These are phyloP conservation scores for Lithohypha guttulata DNA, from an alignment of 2,329 filamentous ascomycete species.

Conservation along the genomic window DNA sequence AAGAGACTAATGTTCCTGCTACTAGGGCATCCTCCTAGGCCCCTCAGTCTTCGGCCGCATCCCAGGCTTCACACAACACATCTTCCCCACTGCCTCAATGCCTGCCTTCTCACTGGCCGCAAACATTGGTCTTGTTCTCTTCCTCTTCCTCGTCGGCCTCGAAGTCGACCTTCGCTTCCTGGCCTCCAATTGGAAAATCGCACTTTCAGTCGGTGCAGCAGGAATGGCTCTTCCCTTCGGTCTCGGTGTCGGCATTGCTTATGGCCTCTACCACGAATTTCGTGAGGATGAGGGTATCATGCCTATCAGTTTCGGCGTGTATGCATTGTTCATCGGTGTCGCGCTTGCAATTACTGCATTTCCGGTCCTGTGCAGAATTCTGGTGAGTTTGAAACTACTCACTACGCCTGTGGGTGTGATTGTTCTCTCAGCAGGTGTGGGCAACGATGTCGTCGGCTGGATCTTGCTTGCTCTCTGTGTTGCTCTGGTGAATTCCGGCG, in stretches of 20 bases:
- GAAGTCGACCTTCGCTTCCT: slow-evolving; percentile 76
- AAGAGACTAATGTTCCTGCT: background rate
- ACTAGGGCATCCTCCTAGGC: slow-evolving; percentile 58
- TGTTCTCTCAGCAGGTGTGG: slow-evolving; percentile 78
- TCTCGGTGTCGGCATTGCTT: slow-evolving; percentile 67
- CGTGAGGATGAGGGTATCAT: slow-evolving; percentile 44
- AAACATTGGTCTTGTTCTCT: slow-evolving; percentile 73
- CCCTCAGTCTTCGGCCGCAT: slow-evolving; percentile 83
- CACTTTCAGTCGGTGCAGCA: slow-evolving; percentile 63
- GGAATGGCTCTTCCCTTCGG: slow-evolving; percentile 79
- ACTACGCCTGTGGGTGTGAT: slow-evolving; percentile 76
- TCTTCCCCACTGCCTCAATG: slow-evolving; percentile 68
- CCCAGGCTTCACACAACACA: slow-evolving; percentile 61
- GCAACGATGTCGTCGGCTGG: slow-evolving; percentile 88
- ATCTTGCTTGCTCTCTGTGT: slow-evolving; percentile 87
- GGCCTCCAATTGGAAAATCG: slow-evolving; percentile 67
- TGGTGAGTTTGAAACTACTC: slow-evolving; percentile 82
- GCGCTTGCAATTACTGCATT: slow-evolving; percentile 86
- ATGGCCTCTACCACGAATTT: slow-evolving; percentile 70
- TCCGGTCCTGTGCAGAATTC: slow-evolving; percentile 83
- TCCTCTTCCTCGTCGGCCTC: slow-evolving; percentile 77
- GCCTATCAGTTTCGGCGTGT: slow-evolving; percentile 51
- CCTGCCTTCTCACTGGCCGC: slow-evolving; percentile 66
- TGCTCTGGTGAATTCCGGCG: slow-evolving; percentile 77
- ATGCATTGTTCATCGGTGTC: slow-evolving; percentile 75